Base-by-base conservation (phyloP, 306 rosid genomes). In the Dalbergia oliveri region DNA sequence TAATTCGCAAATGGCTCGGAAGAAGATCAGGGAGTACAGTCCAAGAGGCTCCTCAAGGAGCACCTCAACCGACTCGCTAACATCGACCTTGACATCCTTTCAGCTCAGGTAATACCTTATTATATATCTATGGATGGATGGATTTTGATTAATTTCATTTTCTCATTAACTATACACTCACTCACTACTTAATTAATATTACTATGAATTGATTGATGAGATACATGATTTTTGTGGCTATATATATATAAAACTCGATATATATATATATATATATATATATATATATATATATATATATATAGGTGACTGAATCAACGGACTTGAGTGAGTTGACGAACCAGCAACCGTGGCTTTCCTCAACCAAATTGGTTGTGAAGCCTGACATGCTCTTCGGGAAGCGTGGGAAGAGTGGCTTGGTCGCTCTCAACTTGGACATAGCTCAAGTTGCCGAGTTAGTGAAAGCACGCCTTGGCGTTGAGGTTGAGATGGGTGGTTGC, bases 401-500 rank as follows among this genome's bases (percentile, higher is more conserved):
- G 81, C 96, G 97, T 58, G 97, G 97, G 18, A 92, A 90, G 95
- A 92, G 97, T 66, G 97, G 97, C 56, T 80, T 92, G 69, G 95
- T 92, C 34, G 92, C 96, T 43, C 84, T 93, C 66, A 86, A 93
- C 80, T 64, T 90, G 15, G 96, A 93, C 75, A 83, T 90, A 15
- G 94, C 96, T 61, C 92, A 93, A 75, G 96, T 93, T 23, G 91
- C 92, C 1, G 88, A 91, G 39, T 93, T 93, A 53, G 97, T 93
- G 9, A 93, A 87, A 79, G 81, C 80, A 15, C 92, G 96, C 37
- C 92, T 93, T 16, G 93, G 97, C 8, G 87, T 82, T 66, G 91
- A 89, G 97, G 93, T 91, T 83, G 97, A 91, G 86, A 91, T 93
- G 89, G 97, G 93, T 50, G 97, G 97, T 49, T 93, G 97, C 88